Conservation (phyloP, 2,329 filamentous ascomycete genomes). For the Berkeleyomyces rouxiae region DNA sequence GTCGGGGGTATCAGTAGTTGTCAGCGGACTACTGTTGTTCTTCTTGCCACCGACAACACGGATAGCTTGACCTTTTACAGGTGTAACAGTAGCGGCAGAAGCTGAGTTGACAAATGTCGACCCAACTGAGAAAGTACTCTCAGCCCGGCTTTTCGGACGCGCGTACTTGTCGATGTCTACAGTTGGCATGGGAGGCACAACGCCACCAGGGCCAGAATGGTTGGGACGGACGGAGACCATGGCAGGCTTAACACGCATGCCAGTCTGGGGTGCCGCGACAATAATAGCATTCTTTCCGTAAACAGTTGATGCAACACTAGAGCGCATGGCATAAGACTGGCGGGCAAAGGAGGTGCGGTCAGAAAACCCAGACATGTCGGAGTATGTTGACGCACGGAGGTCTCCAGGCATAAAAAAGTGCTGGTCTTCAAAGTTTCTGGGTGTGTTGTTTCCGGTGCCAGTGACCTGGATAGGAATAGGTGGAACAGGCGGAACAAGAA, state of each 20-base stretch:
- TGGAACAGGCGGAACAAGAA: constrained; percentile 81
- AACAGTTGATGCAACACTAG: constrained; percentile 79
- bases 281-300: constrained; percentile 85
- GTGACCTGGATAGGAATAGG: constrained; percentile 62
- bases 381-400: constrained; percentile 80
- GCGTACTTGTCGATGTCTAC: constrained; percentile 50
- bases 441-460: constrained; percentile 27
- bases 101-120: constrained; percentile 52
- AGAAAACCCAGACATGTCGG: constrained; percentile 49
- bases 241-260: constrained; percentile 73
- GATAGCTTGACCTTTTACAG: constrained; percentile 42
- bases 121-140: constrained; percentile 47
- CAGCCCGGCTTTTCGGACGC: constrained; percentile 34
- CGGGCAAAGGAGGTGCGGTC: constrained; percentile 46
- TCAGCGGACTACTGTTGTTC: constrained; percentile 10
- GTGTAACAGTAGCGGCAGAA: constrained; percentile 38
- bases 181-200: constrained; percentile 54
- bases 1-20: not conserved
- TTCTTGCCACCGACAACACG: constrained; percentile 37
- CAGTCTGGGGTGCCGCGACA: constrained; percentile 66
- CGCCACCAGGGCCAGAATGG: constrained; percentile 28
- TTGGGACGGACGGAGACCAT: constrained; percentile 79
- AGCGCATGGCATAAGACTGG: constrained; percentile 42
- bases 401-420: constrained; percentile 90
- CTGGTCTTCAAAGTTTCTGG: constrained; percentile 50